These are phyloP conservation scores for Tricholoma saponaceum DNA, from an alignment of 768 basidiomycete species.

Conservation along the genomic window DNA sequence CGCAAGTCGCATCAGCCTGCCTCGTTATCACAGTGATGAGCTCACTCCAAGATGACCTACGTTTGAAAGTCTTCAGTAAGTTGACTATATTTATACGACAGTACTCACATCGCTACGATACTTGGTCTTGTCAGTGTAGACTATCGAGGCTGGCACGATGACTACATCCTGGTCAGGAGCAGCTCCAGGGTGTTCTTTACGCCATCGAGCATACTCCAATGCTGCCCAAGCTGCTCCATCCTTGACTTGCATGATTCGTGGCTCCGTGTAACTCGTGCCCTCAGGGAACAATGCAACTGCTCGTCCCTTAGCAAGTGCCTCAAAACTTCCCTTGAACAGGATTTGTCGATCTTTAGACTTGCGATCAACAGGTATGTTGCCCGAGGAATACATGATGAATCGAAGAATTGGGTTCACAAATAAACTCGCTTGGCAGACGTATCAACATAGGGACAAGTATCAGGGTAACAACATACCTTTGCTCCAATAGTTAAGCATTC, in stretches of 20 bases:
- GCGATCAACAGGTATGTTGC: constrained; percentile 97
- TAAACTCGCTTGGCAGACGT: constrained; percentile 50
- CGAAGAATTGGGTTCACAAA: constrained; percentile 75
- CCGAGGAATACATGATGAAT: constrained; percentile 78
- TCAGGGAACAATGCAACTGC: constrained; percentile 94
- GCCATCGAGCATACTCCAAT: constrained; percentile 86
- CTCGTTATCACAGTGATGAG: constrained; percentile 18
- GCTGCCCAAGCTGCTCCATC: constrained; percentile 96
- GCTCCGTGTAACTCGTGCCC: constrained; percentile 91
- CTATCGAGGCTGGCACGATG: constrained; percentile 83
- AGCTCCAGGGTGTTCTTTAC: constrained; percentile 48
- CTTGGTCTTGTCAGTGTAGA: constrained; percentile 94
- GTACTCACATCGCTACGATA: constrained; percentile 83
- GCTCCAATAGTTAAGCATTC: constrained; percentile 90
- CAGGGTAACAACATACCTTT: constrained; percentile 55
- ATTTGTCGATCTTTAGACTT: constrained; percentile 89
- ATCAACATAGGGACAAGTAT: neutral
- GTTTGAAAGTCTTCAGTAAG: neutral
- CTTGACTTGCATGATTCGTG: constrained; percentile 87
- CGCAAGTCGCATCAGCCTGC: neutral
- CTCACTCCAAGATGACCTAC: constrained; percentile 42
- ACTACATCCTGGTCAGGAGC: constrained; percentile 44
- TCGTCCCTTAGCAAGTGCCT: constrained; percentile 72
- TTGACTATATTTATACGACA: constrained; percentile 18
- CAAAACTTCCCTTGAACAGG: constrained; percentile 86